Percentiles rank a stretch among this genome's conserved stretches.
Conservation (phyloP, 352 stramenopile species). For the Hyaloperonospora brassicae region DNA sequence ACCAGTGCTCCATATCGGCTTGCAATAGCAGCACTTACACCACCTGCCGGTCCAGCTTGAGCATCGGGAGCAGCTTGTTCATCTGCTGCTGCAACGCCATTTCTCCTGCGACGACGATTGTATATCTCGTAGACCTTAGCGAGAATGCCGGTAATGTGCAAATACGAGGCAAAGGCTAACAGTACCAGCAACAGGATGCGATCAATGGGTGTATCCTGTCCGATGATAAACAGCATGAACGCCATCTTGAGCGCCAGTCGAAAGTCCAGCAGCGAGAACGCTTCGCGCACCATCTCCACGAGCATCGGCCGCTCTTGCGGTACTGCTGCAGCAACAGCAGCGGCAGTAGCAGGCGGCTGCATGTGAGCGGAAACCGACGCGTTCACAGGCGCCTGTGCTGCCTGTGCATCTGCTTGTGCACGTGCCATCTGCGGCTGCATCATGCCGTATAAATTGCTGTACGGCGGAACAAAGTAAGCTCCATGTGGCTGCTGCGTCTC, state of each 20-base stretch:
- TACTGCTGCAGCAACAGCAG: conserved; percentile 12
- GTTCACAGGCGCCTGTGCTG: conserved; percentile 8
- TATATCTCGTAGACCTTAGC: conserved; percentile 74
- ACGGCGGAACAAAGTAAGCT: conserved; percentile 20
- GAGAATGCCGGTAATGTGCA: conserved; percentile 81
- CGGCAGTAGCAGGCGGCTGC: conserved; percentile 2
- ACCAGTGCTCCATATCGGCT: conserved; percentile 28
- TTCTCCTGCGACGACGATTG: conserved; percentile 26
- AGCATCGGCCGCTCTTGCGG: conserved; percentile 21
- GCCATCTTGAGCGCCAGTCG: conserved; percentile 78
- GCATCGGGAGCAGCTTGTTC: conserved; percentile 13
- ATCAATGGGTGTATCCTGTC: conserved; percentile 71
- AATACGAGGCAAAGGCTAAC: conserved; percentile 65
- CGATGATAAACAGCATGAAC: conserved; percentile 86
- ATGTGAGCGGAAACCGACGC: conserved; percentile 5
- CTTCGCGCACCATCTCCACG: conserved; percentile 45
- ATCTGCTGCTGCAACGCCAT: conserved; percentile 15
- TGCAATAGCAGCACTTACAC: conserved; percentile 13
- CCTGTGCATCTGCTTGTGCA: conserved; percentile 8
- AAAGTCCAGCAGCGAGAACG: conserved; percentile 58
- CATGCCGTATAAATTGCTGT: conserved; percentile 30
- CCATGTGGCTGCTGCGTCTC: conserved; percentile 13
- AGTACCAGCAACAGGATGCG: conserved; percentile 65
- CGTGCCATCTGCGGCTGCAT: conserved; percentile 29
- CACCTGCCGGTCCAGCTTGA: conserved; percentile 14